These are phyloP conservation scores for Aureoboletus auriporus DNA, from an alignment of 768 basidiomycete genomes.

Conservation along the genomic window DNA sequence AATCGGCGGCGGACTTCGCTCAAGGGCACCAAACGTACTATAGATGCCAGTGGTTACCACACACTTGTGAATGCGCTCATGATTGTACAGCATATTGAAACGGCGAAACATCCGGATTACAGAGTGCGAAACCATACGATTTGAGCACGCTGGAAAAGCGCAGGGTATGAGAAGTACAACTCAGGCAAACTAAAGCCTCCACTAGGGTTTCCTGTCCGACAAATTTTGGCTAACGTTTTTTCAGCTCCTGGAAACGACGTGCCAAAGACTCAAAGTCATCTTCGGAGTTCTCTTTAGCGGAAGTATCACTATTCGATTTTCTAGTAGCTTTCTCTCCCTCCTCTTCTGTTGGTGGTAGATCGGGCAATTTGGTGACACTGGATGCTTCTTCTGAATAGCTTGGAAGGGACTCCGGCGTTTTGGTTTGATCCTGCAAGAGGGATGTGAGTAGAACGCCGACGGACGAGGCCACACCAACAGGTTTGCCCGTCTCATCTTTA, in stretches of 20 bases:
- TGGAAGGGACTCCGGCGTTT: conserved; percentile 20
- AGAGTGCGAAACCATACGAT: conserved; percentile 10
- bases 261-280: conserved; percentile 76
- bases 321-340: conserved; percentile 31
- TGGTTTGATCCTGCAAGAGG: conserved; percentile 6
- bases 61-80: neutral
- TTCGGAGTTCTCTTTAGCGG: conserved; percentile 31
- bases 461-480: conserved; percentile 32
- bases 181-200: too few relatives aligned
- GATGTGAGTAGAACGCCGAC: conserved; percentile 2
- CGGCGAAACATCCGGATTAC: conserved; percentile 5
- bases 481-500: conserved; percentile 32
- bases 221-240: conserved; percentile 55
- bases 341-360: conserved; percentile 49
- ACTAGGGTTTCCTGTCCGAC: neutral
- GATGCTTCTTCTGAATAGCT: conserved; percentile 24
- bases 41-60: too few relatives aligned
- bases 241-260: conserved; percentile 81
- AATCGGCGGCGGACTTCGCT: conserved; percentile 18
- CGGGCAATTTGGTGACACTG: conserved; percentile 40
- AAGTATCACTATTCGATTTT: neutral
- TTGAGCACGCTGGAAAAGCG: neutral
- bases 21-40: neutral
- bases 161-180: neutral
- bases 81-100: conserved; percentile 8